Percentiles rank a stretch among this genome's conserved stretches.
phyloP scores from a whole-genome alignment of 2,329 filamentous ascomycete genomes.

The Pseudodiploospora longispora region DNA sequence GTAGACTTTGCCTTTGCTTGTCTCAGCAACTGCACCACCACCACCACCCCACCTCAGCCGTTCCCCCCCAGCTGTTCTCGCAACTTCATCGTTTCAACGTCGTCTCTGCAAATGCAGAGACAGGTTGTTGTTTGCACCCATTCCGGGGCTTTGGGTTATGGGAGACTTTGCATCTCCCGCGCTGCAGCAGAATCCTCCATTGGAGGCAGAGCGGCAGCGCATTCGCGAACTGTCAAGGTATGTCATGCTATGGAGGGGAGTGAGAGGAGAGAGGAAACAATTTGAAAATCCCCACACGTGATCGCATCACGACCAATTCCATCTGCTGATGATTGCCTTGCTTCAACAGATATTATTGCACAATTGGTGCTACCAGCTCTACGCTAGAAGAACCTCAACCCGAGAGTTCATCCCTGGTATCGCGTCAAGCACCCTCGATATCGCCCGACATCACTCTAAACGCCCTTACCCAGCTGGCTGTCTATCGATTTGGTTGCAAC shows the following conservation, averaged over 20 bases:
- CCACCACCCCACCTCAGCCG: too few species aligned
- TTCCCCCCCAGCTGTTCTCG: too few species aligned
- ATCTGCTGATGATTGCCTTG: neutral
- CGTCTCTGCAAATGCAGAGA: too few species aligned
- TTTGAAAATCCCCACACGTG: neutral
- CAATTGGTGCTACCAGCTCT: neutral
- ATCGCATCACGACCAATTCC: too few species aligned
- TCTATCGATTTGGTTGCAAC: conserved; percentile 26
- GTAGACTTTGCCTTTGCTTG: too few species aligned
- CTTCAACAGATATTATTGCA: neutral
- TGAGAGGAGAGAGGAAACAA: neutral
- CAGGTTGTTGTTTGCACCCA: too few species aligned
- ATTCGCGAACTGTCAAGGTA: conserved; percentile 1
- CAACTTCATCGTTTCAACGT: too few species aligned
- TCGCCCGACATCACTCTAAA: conserved; percentile 23
- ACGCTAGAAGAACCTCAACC: neutral
- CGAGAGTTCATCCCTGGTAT: too few species aligned
- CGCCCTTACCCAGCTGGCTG: conserved; percentile 32
- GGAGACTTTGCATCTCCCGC: conserved; percentile 1
- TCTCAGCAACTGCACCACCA: too few species aligned
- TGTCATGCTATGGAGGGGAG: neutral
- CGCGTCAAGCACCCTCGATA: neutral
- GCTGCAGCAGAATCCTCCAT: neutral
- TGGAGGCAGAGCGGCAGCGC: neutral
- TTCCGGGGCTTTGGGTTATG: neutral